These are phyloP conservation scores for Magnusiomyces suaveolens DNA, from an alignment of 1,139 yeast genomes.

Conservation along the genomic window DNA sequence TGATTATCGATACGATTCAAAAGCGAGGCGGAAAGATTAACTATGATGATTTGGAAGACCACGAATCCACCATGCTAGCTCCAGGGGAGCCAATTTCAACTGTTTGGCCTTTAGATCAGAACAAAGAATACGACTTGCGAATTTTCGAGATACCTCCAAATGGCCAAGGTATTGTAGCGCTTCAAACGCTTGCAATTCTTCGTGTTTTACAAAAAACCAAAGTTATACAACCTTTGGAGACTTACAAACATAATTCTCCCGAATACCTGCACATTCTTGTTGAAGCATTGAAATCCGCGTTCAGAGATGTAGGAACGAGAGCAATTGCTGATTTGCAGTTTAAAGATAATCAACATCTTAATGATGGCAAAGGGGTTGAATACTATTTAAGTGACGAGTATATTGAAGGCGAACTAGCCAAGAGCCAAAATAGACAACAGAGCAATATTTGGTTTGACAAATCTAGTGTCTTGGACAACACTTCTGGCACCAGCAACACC, in stretches of 20 bases:
- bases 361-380: constrained; percentile 24
- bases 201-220: constrained; percentile 42
- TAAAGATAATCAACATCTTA: constrained; percentile 33
- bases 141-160: constrained; percentile 75
- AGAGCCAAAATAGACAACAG: not conserved
- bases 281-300: constrained; percentile 63
- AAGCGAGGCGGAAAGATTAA: constrained; percentile 49
- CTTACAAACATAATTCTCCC: constrained; percentile 54
- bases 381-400: constrained; percentile 35
- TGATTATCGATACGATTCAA: constrained; percentile 48
- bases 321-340: constrained; percentile 52
- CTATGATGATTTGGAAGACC: constrained; percentile 46
- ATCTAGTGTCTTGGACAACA: constrained; percentile 36
- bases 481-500: constrained; percentile 15
- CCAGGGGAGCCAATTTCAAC: constrained; percentile 36
- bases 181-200: constrained; percentile 58
- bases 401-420: constrained; percentile 41
- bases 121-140: constrained; percentile 31
- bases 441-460: constrained; percentile 33
- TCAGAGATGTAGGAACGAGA: constrained; percentile 46
- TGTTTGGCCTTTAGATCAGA: not conserved
- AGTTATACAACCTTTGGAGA: constrained; percentile 35
- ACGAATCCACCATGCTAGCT: constrained; percentile 50
- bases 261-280: constrained; percentile 61
- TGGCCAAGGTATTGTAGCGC: constrained; percentile 70